These are phyloP conservation scores for Lichtheimia hyalospora DNA, from an alignment of 371 early-diverging fungal species.

Conservation along the genomic window DNA sequence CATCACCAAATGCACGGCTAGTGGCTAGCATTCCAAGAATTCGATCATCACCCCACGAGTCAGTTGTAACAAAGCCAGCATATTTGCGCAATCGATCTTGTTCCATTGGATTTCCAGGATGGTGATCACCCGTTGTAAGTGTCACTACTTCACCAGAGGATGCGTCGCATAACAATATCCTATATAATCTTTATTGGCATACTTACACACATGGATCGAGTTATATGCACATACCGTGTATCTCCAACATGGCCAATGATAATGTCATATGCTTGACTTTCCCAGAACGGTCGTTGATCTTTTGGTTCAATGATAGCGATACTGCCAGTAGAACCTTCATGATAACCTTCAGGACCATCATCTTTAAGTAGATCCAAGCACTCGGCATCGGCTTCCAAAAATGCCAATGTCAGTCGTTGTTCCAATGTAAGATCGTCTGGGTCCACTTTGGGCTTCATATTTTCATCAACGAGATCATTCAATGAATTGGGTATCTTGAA, in stretches of 20 bases:
- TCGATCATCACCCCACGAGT: conserved; percentile 80
- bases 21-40: conserved; percentile 72
- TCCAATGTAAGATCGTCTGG: conserved; percentile 49
- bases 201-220: too few relatives aligned
- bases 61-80: conserved; percentile 66
- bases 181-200: background rate
- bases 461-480: conserved; percentile 22
- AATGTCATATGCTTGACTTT: conserved; percentile 53
- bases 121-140: conserved; percentile 64
- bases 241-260: conserved; percentile 67
- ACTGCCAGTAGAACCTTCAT: conserved; percentile 64
- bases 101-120: conserved; percentile 60
- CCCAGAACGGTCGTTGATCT: conserved; percentile 60
- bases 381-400: conserved; percentile 51
- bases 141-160: conserved; percentile 49
- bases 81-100: conserved; percentile 56
- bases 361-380: conserved; percentile 32
- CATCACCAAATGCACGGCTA: conserved; percentile 76
- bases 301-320: conserved; percentile 58
- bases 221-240: conserved; percentile 30
- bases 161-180: conserved; percentile 58
- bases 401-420: conserved; percentile 56
- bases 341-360: conserved; percentile 17
- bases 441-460: conserved; percentile 13
- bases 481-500: conserved; percentile 35